Evolutionary conservation across 73 alveolate genomes (phyloP).

Genomic region (Uronychia setigera): DNA sequence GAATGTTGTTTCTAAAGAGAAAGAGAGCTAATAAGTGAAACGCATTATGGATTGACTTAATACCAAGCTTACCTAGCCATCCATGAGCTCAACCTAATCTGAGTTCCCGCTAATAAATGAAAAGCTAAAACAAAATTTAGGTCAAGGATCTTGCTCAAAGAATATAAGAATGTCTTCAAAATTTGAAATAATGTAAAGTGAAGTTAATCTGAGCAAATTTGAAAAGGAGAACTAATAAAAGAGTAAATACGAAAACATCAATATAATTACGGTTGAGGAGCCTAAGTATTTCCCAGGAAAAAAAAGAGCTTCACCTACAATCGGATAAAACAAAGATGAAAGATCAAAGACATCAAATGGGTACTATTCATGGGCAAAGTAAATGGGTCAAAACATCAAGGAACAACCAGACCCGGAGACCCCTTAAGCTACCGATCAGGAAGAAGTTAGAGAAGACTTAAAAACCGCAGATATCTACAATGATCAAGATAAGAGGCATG

Average conservation of each 20-base stretch:
- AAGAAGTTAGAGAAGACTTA: neutral
- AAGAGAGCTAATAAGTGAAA: neutral
- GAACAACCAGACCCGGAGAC: neutral
- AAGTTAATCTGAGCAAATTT: neutral
- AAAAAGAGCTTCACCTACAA: neutral
- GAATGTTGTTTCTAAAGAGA: neutral
- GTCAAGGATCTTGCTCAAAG: no score
- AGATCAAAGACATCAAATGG: neutral
- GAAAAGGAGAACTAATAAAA: neutral
- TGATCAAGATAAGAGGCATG: neutral
- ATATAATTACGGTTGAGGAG: neutral
- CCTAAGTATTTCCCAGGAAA: neutral
- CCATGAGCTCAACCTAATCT: no score
- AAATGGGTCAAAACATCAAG: neutral
- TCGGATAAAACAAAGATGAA: no score
- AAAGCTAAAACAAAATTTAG: no score
- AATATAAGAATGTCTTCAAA: neutral
- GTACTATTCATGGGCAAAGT: neutral
- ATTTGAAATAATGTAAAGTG: neutral
- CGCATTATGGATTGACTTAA: no score
- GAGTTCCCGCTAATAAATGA: no score
- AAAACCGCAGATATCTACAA: neutral
- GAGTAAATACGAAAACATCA: neutral
- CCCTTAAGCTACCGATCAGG: neutral
- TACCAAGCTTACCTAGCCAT: no score